These are phyloP conservation scores for Hypericum androsaemum DNA, from an alignment of 345 rosid species.

Conservation along the genomic window DNA sequence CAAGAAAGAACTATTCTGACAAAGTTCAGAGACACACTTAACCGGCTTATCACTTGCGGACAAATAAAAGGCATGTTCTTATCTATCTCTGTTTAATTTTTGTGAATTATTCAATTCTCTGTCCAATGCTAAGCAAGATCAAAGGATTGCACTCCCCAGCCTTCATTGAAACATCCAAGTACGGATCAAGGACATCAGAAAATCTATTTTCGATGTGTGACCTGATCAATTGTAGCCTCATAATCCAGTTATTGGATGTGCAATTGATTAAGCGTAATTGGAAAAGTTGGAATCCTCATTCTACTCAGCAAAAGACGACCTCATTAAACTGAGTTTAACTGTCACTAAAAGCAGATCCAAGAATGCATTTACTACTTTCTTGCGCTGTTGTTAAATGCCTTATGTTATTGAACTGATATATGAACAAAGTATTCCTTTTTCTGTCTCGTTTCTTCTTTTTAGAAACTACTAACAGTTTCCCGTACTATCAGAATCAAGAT, in stretches of 20 bases:
- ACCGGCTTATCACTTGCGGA: conserved; percentile 70
- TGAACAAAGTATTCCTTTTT: conserved; percentile 39
- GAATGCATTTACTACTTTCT: background rate
- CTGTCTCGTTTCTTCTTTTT: too few species aligned
- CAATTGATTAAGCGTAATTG: too few species aligned
- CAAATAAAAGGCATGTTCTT: conserved; percentile 69
- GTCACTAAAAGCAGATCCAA: background rate
- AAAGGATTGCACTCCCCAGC: background rate
- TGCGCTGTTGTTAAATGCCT: background rate
- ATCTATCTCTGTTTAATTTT: conserved; percentile 5
- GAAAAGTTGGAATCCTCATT: too few species aligned
- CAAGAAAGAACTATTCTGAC: conserved; percentile 76
- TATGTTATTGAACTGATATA: conserved; percentile 21
- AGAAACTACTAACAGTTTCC: too few species aligned
- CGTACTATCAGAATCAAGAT: too few species aligned
- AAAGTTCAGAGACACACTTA: conserved; percentile 78
- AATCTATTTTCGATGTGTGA: too few species aligned
- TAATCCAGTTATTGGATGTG: too few species aligned
- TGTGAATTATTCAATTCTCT: background rate
- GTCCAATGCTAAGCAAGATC: background rate
- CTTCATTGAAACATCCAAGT: background rate
- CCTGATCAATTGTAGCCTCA: too few species aligned
- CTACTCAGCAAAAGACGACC: too few species aligned
- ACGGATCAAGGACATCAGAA: too few species aligned
- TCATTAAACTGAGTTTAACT: background rate